Conservation (phyloP, 2,329 filamentous ascomycete species). For the Cercospora sp. region DNA sequence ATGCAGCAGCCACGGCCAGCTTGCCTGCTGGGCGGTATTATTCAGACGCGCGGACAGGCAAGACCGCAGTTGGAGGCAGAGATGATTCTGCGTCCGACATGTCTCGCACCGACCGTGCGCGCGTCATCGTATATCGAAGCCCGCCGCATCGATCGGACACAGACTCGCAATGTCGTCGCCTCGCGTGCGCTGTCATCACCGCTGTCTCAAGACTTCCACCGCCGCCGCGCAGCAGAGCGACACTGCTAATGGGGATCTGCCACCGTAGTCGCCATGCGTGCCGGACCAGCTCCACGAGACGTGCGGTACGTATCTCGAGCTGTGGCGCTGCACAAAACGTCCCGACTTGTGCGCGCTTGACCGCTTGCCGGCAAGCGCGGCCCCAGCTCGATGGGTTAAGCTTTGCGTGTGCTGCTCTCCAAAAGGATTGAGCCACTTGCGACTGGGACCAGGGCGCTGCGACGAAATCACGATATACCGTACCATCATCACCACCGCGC, state of each 20-base stretch:
- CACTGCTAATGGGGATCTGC: background rate
- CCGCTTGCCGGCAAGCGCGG: conserved; percentile 21
- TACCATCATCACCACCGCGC: conserved; percentile 5
- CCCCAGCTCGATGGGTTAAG: conserved; percentile 10
- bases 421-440: background rate
- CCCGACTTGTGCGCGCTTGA: background rate
- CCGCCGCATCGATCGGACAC: background rate
- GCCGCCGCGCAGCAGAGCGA: background rate
- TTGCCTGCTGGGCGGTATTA: background rate
- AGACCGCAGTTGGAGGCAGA: background rate
- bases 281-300: conserved; percentile 9
- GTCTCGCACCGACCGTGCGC: conserved; percentile 13
- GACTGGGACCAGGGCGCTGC: background rate
- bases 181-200: background rate
- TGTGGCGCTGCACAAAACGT: conserved; percentile 17
- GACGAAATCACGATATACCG: conserved; percentile 4
- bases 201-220: background rate
- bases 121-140: background rate
- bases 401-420: conserved; percentile 1
- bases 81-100: conserved; percentile 16
- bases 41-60: background rate
- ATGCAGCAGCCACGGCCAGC: background rate
- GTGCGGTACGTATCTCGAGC: conserved; percentile 11
- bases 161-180: background rate
- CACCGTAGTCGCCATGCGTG: conserved; percentile 7